Percentiles rank a stretch among this genome's conserved stretches.
Evolutionary conservation across 2,329 filamentous ascomycete species (phyloP).

Genomic region (Epichloe coenophiala): DNA sequence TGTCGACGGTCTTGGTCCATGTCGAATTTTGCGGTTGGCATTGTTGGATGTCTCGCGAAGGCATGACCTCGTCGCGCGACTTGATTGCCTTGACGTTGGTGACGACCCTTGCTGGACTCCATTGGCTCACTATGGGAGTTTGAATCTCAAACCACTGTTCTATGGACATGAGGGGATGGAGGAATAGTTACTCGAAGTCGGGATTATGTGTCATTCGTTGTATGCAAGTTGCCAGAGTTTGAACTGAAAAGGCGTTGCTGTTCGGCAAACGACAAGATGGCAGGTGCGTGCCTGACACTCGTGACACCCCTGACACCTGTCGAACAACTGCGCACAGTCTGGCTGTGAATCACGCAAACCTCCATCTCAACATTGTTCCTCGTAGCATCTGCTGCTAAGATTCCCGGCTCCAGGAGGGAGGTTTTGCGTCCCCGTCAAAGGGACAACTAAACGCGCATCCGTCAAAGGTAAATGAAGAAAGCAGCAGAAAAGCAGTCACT

Average conservation of each 20-base stretch:
- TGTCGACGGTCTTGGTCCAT: constrained; percentile 9
- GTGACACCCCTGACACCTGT: background rate
- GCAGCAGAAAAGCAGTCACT: no score
- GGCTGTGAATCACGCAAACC: background rate
- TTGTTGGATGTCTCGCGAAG: background rate
- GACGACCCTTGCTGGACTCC: background rate
- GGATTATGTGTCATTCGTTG: background rate
- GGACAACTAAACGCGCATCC: no score
- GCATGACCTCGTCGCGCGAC: background rate
- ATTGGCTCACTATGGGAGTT: background rate
- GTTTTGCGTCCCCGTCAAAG: no score
- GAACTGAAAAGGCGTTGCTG: background rate
- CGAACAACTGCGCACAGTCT: background rate
- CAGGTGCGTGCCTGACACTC: background rate
- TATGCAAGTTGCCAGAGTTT: background rate
- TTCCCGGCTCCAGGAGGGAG: no score
- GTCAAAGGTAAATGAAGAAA: no score
- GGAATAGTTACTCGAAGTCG: background rate
- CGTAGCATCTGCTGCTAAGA: no score
- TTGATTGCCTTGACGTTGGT: background rate
- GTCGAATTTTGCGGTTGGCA: constrained; percentile 14
- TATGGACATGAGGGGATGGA: background rate
- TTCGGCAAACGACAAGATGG: background rate
- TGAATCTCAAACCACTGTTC: background rate
- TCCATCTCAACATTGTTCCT: no score